These are phyloP conservation scores for Pelargonium australe DNA, from an alignment of 441 rosid species.

Conservation along the genomic window DNA sequence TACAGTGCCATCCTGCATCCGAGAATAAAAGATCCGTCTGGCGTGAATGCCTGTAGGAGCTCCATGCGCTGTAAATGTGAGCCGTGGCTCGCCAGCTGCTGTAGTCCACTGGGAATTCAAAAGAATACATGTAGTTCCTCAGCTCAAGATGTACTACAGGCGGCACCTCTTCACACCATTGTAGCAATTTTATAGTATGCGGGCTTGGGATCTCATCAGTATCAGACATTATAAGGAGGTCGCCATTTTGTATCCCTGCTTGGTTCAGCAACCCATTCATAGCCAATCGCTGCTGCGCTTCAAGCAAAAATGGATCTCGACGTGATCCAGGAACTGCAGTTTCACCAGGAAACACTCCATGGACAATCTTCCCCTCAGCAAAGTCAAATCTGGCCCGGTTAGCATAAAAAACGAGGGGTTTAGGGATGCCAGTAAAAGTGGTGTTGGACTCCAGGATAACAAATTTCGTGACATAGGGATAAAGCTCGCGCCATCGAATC, in stretches of 20 bases:
- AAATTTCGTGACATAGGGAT: conserved; percentile 60
- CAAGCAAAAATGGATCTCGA: conserved; percentile 60
- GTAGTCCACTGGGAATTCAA: conserved; percentile 82
- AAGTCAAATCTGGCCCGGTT: conserved; percentile 52
- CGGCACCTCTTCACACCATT: conserved; percentile 84
- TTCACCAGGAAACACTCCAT: conserved; percentile 53
- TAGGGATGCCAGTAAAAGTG: conserved; percentile 79
- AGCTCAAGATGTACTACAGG: conserved; percentile 63
- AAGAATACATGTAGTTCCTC: conserved; percentile 78
- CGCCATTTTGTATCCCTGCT: conserved; percentile 60
- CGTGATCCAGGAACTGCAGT: conserved; percentile 25
- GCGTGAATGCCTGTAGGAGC: conserved; percentile 65
- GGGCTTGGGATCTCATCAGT: conserved; percentile 85
- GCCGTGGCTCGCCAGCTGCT: conserved; percentile 78
- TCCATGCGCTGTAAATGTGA: conserved; percentile 40
- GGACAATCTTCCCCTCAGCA: conserved; percentile 53
- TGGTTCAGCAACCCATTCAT: conserved; percentile 53
- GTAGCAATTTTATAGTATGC: conserved; percentile 60
- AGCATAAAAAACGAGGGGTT: conserved; percentile 55
- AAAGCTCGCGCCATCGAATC: conserved; percentile 72
- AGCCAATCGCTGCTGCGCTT: conserved; percentile 48
- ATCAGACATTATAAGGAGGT: conserved; percentile 70
- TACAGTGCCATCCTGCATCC: conserved; percentile 92
- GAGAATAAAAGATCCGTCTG: conserved; percentile 55
- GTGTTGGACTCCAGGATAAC: conserved; percentile 74